Percentiles rank a stretch among this genome's conserved stretches.
These are phyloP conservation scores for Aspergillus carbonarius DNA, from an alignment of 2,329 filamentous ascomycete genomes.

Conservation along the genomic window DNA sequence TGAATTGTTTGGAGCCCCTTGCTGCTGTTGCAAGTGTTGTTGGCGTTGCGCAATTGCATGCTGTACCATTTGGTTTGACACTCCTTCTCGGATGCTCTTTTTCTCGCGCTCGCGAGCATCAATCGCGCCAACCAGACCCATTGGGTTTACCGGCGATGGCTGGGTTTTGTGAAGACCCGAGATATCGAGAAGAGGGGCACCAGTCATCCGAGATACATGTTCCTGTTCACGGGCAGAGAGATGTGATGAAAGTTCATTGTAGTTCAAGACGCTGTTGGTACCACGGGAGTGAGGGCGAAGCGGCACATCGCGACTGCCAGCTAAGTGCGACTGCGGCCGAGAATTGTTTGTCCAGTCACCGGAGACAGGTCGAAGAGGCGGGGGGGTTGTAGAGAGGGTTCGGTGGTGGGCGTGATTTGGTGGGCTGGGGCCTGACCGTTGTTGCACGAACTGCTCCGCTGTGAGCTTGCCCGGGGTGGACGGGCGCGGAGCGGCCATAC, in stretches of 20 bases:
- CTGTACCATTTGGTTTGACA: slow-evolving; percentile 69
- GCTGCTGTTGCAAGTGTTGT: slow-evolving; percentile 50
- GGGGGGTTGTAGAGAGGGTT: slow-evolving; percentile 54
- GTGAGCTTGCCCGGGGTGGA: slow-evolving; percentile 60
- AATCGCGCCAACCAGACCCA: slow-evolving; percentile 74
- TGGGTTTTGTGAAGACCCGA: slow-evolving; percentile 54
- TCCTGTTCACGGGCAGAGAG: slow-evolving; percentile 88
- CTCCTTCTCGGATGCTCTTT: slow-evolving; percentile 65
- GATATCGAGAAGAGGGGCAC: slow-evolving; percentile 71
- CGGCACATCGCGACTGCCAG: slow-evolving; percentile 21
- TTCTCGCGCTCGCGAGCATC: slow-evolving; percentile 77
- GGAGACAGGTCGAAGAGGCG: slow-evolving; percentile 33
- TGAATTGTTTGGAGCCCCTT: slow-evolving; percentile 29
- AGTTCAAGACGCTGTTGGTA: slow-evolving; percentile 52
- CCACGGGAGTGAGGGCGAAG: slow-evolving; percentile 55
- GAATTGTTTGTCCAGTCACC: slow-evolving; percentile 40
- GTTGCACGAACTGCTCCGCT: slow-evolving; percentile 80
- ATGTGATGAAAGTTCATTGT: slow-evolving; percentile 55
- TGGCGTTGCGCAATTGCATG: slow-evolving; percentile 70
- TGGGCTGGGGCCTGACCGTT: slow-evolving; percentile 63
- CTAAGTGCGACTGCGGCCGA: slow-evolving; percentile 36
- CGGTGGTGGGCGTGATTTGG: slow-evolving; percentile 62
- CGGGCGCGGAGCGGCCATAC: slow-evolving; percentile 51
- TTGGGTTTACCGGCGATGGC: slow-evolving; percentile 50
- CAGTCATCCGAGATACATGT: slow-evolving; percentile 79